A percentile compares a stretch with the other conserved stretches of the same genome.
Conservation (phyloP, 805 yeast genomes). For the Ogataea philodendri region DNA sequence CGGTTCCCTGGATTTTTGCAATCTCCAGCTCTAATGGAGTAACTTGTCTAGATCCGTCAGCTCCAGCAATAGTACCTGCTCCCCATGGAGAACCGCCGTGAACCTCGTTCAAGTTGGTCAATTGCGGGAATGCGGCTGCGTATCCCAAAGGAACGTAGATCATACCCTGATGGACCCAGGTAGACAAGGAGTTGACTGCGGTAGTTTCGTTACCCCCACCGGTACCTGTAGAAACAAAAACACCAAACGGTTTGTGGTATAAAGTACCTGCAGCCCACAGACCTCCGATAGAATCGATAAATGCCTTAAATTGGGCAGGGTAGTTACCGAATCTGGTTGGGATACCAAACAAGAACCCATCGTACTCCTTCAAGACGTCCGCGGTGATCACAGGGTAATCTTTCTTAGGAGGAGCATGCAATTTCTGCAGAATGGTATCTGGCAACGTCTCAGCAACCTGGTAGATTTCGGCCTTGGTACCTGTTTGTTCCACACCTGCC, state of each 20-base stretch:
- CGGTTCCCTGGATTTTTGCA: conserved; percentile 65
- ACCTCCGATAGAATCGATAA: conserved; percentile 77
- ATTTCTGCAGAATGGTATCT: conserved; percentile 53
- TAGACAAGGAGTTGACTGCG: conserved; percentile 54
- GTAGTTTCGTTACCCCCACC: conserved; percentile 80
- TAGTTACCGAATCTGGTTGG: conserved; percentile 78
- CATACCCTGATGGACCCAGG: conserved; percentile 74
- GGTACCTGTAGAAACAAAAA: conserved; percentile 68
- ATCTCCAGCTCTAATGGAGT: conserved; percentile 59
- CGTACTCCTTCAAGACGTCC: conserved; percentile 59
- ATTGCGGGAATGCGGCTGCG: conserved; percentile 50
- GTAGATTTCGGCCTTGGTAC: conserved; percentile 67
- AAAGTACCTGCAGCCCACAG: conserved; percentile 72
- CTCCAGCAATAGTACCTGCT: conserved; percentile 74
- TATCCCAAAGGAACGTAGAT: conserved; percentile 77
- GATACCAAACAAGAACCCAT: conserved; percentile 72
- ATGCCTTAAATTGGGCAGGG: conserved; percentile 74
- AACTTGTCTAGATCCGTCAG: conserved; percentile 73
- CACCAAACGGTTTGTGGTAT: conserved; percentile 70
- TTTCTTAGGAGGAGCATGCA: conserved; percentile 67
- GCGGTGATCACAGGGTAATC: conserved; percentile 56
- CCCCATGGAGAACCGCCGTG: conserved; percentile 91
- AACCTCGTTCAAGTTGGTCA: conserved; percentile 58
- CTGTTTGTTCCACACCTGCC: conserved; percentile 67
- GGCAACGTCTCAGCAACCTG: conserved; percentile 80